Base-by-base conservation (phyloP, 2,329 filamentous ascomycete species). In the Fusarium robinianum region DNA sequence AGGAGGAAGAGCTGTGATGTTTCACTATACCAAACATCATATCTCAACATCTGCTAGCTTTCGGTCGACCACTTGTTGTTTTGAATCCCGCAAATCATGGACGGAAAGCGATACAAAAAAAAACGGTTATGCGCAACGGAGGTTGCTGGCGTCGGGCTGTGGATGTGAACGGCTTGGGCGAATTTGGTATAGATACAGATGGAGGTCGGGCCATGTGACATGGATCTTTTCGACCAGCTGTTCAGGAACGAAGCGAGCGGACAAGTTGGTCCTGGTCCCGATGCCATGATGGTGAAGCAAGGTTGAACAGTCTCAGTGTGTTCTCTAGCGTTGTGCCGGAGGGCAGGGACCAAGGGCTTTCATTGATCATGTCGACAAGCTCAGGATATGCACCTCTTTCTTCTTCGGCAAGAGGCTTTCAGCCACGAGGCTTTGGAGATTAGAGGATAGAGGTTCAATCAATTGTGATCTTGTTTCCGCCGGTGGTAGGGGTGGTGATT, bases 1-100 rank as follows among this genome's bases (percentile, higher is more conserved):
- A 67, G 17, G 69, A 71, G 48, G 70, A 72, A 54, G 69, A 72
- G 57, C 61, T 72, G 51, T 77, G 55, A 53, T 27, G 24, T 44
- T 31, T 14, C 14, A 16, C 22, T 27, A 26, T 3, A 31, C 10
- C 26, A 16, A 32, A 38, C 16, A 10, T 14, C 38, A 21, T 39
- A 32, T 19, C 25, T 31, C 31, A 27, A 25, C 38, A 52, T 11
- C 21, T 12, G 35, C n/a, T n/a, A n/a, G n/a, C n/a, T n/a, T n/a
- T n/a, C n/a, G n/a, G n/a, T n/a, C n/a, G n/a, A n/a, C n/a, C n/a
- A 24, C 25, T 8, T 16, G 15, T 31, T 27, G 15, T 30, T 12
- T 16, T 23, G 18, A 22, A 26, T 21, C 16, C 19, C 14, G 21
- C 32, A 24, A 38, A 41, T 18, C 21, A 27, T 31, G 27, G 11